Percentiles rank a stretch among this genome's conserved stretches.
Evolutionary conservation across 2,329 filamentous ascomycete species (phyloP).

Genomic region (Hypoxylon sp.): DNA sequence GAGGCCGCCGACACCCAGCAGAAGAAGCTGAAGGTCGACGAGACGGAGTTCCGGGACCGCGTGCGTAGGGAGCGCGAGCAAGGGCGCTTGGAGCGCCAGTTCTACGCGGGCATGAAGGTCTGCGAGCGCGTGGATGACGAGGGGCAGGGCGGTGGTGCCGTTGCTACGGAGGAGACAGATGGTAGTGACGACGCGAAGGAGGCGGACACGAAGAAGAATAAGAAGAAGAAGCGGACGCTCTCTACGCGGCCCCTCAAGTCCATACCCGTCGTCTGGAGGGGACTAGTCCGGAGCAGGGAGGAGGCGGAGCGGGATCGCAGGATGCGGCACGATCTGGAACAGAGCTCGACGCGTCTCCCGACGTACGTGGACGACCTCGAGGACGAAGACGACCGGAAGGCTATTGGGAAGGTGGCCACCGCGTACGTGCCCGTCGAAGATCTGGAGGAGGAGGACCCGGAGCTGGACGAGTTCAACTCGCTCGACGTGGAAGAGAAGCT

Average conservation of each 20-base stretch:
- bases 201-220: constrained; percentile 5
- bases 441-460: constrained; percentile 81
- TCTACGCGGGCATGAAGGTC: constrained; percentile 83
- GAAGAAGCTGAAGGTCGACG: constrained; percentile 73
- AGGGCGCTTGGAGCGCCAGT: constrained; percentile 73
- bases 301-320: constrained; percentile 75
- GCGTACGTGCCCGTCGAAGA: constrained; percentile 73
- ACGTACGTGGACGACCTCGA: constrained; percentile 76
- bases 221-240: constrained; percentile 53
- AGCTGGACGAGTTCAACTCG: constrained; percentile 82
- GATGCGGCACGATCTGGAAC: constrained; percentile 74
- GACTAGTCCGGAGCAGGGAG: constrained; percentile 75
- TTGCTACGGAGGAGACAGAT: constrained; percentile 30
- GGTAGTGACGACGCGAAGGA: constrained; percentile 33
- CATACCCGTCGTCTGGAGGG: constrained; percentile 84
- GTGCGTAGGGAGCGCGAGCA: constrained; percentile 77
- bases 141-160: constrained; percentile 34
- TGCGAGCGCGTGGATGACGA: constrained; percentile 80
- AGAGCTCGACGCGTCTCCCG: constrained; percentile 71
- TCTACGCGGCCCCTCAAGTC: constrained; percentile 68
- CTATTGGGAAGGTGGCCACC: constrained; percentile 69
- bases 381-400: constrained; percentile 77
- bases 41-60: constrained; percentile 78
- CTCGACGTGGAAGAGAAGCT: constrained; percentile 76
- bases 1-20: constrained; percentile 69